Conservation (phyloP, 2,329 filamentous ascomycete genomes). For the Coniochaeta ligniaria region DNA sequence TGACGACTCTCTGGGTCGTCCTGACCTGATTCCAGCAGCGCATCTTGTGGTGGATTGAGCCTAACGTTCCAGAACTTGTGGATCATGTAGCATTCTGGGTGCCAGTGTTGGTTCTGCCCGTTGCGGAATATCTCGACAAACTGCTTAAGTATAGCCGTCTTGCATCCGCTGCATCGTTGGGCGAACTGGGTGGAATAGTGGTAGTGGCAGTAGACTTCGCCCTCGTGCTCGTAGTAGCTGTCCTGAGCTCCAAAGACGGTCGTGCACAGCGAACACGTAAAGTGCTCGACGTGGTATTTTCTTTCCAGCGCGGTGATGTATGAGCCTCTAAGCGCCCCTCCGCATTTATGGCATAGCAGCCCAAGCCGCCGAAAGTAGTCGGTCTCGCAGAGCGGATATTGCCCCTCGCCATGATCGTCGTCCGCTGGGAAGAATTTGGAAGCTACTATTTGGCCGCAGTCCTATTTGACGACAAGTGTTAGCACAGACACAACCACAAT, state of each 20-base stretch:
- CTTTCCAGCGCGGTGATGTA: conserved; percentile 97
- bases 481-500: conserved; percentile 5
- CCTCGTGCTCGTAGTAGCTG: conserved; percentile 97
- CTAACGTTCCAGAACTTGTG: conserved; percentile 99
- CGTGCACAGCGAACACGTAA: conserved; percentile 93
- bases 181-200: conserved; percentile 98
- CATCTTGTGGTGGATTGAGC: conserved; percentile 56
- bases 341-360: conserved; percentile 85
- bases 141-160: conserved; percentile 95
- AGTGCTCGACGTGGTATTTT: conserved; percentile 99
- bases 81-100: conserved; percentile 99
- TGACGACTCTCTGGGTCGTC: conserved; percentile 60
- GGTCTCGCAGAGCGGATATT: conserved; percentile 94
- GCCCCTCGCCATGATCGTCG: conserved; percentile 74
- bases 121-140: conserved; percentile 99
- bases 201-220: conserved; percentile 95
- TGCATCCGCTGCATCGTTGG: conserved; percentile 91
- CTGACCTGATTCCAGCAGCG: conserved; percentile 32
- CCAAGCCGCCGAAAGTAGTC: conserved; percentile 94
- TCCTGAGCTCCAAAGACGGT: conserved; percentile 98
- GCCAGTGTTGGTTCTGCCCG: conserved; percentile 97
- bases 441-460: conserved; percentile 93
- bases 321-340: conserved; percentile 85
- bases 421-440: conserved; percentile 99
- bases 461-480: conserved; percentile 44